Evolutionary conservation across 257 asterid genomes (phyloP), one percentile per base, ranked within the genome.

Genomic region (Jacaranda mimosifolia): DNA sequence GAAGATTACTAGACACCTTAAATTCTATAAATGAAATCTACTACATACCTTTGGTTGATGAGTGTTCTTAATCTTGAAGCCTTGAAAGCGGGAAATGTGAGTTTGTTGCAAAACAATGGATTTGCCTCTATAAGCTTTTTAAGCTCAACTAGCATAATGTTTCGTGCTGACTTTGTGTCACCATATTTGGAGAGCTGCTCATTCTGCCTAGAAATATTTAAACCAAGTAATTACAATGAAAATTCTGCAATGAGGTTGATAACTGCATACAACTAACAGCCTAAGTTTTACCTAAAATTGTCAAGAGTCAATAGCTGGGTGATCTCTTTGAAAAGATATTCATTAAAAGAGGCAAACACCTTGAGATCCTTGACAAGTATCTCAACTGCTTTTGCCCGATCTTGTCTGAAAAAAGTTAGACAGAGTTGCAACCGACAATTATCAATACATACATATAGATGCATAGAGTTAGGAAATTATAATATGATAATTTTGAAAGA

Each of bases 101-200:
- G 96, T 86, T 92, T 94, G 74, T 94, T 97, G 9, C 97, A 96
- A 71, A 94, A 94, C 85, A 94, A 80, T 0, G 98, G 98, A 81
- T 94, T 94, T 82, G 98, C 97, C 71, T 94, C 98, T 38, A 94
- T 89, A 48, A 94, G 97, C 87, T 92, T 94, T 82, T 92, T 94
- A 40, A 94, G 90, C 80, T 94, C 97, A 78, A 90, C 89, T 73
- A 94, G 86, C 98, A 94, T 94, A 75, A 94, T 92, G 80, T 78
- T 94, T 42, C 98, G 87, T 39, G 98, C 98, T 40, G 97, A 90
- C 86, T 94, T 91, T 57, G 98, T 91, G 82, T 94, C 98, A 70
- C 98, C 98, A 40, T 94, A 94, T 81, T 94, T 94, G 75, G 98
- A 91, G 74, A 94, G 98, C 91, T 94, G 97, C 83, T 94, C 98